phyloP scores from a whole-genome alignment of 768 basidiomycete genomes.

The Pholiota molesta region DNA sequence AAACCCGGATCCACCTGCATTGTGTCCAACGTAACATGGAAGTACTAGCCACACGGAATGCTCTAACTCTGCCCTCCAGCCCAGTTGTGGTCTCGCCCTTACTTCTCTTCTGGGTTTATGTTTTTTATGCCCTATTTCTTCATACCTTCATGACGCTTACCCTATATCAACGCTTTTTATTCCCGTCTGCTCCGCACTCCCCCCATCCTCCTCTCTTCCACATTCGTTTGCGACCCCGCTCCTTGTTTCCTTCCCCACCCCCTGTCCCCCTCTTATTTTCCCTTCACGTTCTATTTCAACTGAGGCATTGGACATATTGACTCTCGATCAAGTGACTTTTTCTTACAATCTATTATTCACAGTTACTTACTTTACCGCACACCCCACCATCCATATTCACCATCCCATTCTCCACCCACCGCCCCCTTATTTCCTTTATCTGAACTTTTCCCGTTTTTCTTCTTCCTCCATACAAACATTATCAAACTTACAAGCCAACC shows the following conservation, averaged over 20 bases:
- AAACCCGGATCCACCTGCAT: neutral
- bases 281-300: neutral
- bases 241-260: neutral
- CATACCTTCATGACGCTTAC: conserved; percentile 12
- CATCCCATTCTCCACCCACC: neutral
- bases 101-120: conserved; percentile 9
- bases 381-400: neutral
- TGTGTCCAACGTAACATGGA: neutral
- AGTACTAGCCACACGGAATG: neutral
- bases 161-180: conserved; percentile 1
- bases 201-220: neutral
- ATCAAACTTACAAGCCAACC: conserved; percentile 6
- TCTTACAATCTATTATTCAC: neutral
- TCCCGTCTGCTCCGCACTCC: neutral
- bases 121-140: conserved; percentile 8
- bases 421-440: neutral
- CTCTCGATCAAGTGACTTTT: conserved; percentile 7
- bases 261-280: neutral
- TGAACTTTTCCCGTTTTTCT: neutral
- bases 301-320: neutral
- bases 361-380: neutral
- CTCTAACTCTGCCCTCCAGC: neutral
- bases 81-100: neutral
- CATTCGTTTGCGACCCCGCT: neutral
- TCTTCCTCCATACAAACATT: neutral